Evolutionary conservation across 2,329 filamentous ascomycete genomes (phyloP), one percentile per base, ranked within the genome.

Genomic region (Diplodia corticola): DNA sequence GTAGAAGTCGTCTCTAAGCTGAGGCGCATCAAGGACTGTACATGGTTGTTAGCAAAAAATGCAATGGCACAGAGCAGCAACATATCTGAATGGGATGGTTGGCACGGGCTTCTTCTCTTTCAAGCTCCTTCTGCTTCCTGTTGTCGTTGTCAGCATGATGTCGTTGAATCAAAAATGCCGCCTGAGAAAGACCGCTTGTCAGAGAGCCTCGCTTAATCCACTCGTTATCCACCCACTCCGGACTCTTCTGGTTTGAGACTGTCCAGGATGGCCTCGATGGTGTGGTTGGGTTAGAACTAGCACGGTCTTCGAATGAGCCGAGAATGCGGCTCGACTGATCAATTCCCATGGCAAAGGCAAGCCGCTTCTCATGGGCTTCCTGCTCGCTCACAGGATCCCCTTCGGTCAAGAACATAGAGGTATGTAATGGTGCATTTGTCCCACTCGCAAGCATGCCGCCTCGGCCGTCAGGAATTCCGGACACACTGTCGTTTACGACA

Each of bases 1-100:
- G 76, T 99, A 99, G 76, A 93, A 99, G 77, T 99, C 94, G 72
- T 98, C 93, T 66, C 92, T 88, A n/a, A 98, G 82, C 61, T 88
- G 87, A 2, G 93, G 93, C 9, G 94, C 94, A 79, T 97, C 92
- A 5, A 99, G 84, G 6, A 97, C 91, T 79, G 88, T 90, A 69
- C 10, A n/a, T 26, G 24, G 2, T 17, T 67, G 73, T 83, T 65
- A 84, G 74, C 50, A 64, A 15, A 33, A 64, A 54, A 30, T 40
- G 13, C 17, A 24, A 22, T 12, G 20, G 13, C 30, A 20, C n/a
- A 33, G 46, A 28, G 15, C 44, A n/a, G 66, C 13, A 57, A 80
- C 85, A 76, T 82, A 90, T 88, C 91, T 91, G 80, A 96, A 96
- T 5, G 93, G 91, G 20, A 90, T 85, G 7, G 85, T 83, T 44